phyloP scores from a whole-genome alignment of 257 asterid species.

The Ophiorrhiza pumila region DNA sequence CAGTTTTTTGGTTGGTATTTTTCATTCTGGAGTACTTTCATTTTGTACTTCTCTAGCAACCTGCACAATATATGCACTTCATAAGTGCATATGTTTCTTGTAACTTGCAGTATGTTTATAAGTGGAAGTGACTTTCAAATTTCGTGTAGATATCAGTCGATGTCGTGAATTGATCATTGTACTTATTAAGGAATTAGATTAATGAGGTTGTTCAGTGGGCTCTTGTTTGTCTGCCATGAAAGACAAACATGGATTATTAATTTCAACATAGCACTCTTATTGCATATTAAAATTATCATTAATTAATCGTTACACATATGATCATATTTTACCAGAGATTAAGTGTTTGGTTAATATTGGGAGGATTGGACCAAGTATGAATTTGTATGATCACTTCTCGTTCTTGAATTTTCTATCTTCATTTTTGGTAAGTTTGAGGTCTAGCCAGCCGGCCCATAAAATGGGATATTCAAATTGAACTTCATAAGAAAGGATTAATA shows the following conservation, averaged over 20 bases:
- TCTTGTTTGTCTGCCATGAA: conserved; percentile 7
- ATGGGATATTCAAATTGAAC: too few relatives aligned
- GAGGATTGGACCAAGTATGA: too few relatives aligned
- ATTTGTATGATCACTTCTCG: too few relatives aligned
- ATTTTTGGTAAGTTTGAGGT: too few relatives aligned
- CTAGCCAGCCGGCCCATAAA: too few relatives aligned
- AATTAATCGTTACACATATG: too few relatives aligned
- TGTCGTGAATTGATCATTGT: neutral
- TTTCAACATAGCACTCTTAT: neutral
- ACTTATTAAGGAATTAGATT: neutral
- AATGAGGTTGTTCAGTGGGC: conserved; percentile 12
- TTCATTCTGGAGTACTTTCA: neutral
- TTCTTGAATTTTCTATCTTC: too few relatives aligned
- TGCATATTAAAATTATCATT: too few relatives aligned
- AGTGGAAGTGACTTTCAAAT: neutral
- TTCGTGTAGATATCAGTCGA: neutral
- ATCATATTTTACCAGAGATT: too few relatives aligned
- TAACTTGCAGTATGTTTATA: neutral
- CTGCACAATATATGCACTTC: neutral
- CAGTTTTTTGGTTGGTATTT: too few relatives aligned
- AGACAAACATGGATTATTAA: neutral
- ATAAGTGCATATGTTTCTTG: neutral
- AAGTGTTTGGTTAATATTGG: too few relatives aligned
- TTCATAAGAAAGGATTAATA: too few relatives aligned
- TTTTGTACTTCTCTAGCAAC: neutral